These are phyloP conservation scores for Epichloe sylvatica DNA, from an alignment of 2,329 filamentous ascomycete species.

Conservation along the genomic window DNA sequence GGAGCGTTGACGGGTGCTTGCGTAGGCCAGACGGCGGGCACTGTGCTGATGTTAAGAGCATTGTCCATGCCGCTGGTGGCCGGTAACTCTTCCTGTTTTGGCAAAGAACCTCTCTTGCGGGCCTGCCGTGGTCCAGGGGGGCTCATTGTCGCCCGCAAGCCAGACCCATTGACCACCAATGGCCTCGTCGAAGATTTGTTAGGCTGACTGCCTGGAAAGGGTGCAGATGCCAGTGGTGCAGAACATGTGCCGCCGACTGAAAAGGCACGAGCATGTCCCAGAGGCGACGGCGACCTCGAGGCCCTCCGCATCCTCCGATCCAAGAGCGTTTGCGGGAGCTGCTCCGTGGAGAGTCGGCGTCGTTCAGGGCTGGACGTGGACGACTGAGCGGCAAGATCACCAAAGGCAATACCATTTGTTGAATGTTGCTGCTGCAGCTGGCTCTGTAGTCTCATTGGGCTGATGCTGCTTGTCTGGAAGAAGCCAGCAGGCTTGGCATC, in stretches of 20 bases:
- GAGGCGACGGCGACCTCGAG: slow-evolving; percentile 42
- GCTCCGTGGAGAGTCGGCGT: slow-evolving; percentile 38
- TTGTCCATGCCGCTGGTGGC: slow-evolving; percentile 13
- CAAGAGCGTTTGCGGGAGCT: slow-evolving; percentile 38
- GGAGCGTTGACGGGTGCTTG: slow-evolving; percentile 3
- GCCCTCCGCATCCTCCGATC: slow-evolving; percentile 38
- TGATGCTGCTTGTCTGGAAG: slow-evolving; percentile 16
- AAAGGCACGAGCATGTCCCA: slow-evolving; percentile 34
- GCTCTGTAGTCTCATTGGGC: slow-evolving; percentile 11
- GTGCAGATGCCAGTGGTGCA: slow-evolving; percentile 22
- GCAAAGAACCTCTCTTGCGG: neutral
- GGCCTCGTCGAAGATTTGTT: slow-evolving; percentile 28
- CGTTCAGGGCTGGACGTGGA: slow-evolving; percentile 23
- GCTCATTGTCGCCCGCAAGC: slow-evolving; percentile 19
- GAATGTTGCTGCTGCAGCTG: slow-evolving; percentile 13
- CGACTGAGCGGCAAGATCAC: slow-evolving; percentile 28
- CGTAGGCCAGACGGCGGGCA: neutral
- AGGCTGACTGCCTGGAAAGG: slow-evolving; percentile 21
- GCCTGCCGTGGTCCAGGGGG: slow-evolving; percentile 10
- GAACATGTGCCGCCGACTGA: slow-evolving; percentile 27
- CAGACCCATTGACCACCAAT: slow-evolving; percentile 39
- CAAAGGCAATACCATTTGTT: slow-evolving; percentile 31
- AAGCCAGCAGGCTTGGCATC: slow-evolving; percentile 23
- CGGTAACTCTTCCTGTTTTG: slow-evolving; percentile 11
- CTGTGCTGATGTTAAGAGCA: slow-evolving; percentile 15